These are phyloP conservation scores for Lathyrus sativus DNA, from an alignment of 306 rosid species.

Conservation along the genomic window DNA sequence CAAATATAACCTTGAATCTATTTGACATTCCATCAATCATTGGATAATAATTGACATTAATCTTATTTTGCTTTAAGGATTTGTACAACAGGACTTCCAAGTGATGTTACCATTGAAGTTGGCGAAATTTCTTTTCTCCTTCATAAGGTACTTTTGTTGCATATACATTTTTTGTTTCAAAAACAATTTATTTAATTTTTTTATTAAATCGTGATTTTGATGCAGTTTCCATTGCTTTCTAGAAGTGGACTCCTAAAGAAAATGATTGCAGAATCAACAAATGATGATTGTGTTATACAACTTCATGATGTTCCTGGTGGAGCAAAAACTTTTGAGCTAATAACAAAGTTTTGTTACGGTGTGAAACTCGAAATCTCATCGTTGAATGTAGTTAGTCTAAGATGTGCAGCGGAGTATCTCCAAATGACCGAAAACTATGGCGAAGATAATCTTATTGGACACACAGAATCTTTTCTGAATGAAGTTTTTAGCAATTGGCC, in stretches of 20 bases:
- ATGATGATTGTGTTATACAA: slow-evolving; percentile 58
- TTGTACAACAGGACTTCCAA: slow-evolving; percentile 80
- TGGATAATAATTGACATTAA: slow-evolving; percentile 14
- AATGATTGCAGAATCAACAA: slow-evolving; percentile 58
- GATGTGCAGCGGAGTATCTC: slow-evolving; percentile 87
- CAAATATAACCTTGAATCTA: not conserved
- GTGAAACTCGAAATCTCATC: slow-evolving; percentile 63
- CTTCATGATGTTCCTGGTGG: slow-evolving; percentile 81
- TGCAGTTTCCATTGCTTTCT: slow-evolving; percentile 92
- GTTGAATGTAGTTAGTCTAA: slow-evolving; percentile 66
- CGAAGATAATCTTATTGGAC: slow-evolving; percentile 62
- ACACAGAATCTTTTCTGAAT: slow-evolving; percentile 59
- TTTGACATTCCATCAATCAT: slow-evolving; percentile 6
- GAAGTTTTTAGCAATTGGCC: slow-evolving; percentile 66
- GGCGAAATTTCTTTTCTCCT: slow-evolving; percentile 83
- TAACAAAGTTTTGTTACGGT: slow-evolving; percentile 68
- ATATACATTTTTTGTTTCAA: not conserved
- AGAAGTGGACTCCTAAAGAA: slow-evolving; percentile 79
- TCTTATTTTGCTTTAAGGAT: slow-evolving; percentile 52
- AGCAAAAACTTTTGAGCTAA: slow-evolving; percentile 68
- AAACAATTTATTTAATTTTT: slow-evolving; percentile 3
- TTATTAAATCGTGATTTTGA: slow-evolving; percentile 25
- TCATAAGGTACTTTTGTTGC: slow-evolving; percentile 63
- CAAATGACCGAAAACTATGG: slow-evolving; percentile 77
- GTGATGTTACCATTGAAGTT: slow-evolving; percentile 73